A percentile compares a stretch with the other conserved stretches of the same genome.
Evolutionary conservation across 768 basidiomycete species (phyloP).

Genomic region (Amanita brunnescens): DNA sequence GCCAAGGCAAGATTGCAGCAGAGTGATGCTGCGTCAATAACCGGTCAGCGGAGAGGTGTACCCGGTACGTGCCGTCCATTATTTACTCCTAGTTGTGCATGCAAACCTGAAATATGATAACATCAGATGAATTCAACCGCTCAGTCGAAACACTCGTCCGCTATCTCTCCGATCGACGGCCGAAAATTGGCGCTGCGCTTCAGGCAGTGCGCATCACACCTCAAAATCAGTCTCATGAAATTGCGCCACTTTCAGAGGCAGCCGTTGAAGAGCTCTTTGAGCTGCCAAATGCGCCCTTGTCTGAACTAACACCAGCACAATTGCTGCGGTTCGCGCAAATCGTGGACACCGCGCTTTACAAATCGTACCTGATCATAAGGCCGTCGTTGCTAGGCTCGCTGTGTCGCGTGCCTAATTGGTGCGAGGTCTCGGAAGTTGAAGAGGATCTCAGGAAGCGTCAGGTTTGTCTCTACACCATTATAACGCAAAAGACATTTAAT

Average conservation of each 20-base stretch:
- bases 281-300: constrained; percentile 68
- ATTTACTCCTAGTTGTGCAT: background rate
- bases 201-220: constrained; percentile 60
- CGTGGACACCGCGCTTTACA: constrained; percentile 92
- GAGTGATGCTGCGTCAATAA: constrained; percentile 51
- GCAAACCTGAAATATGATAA: background rate
- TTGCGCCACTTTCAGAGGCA: constrained; percentile 62
- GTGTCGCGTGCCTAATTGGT: constrained; percentile 93
- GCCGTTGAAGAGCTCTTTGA: constrained; percentile 69
- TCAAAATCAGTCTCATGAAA: constrained; percentile 54
- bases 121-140: constrained; percentile 48
- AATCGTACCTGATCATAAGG: constrained; percentile 77
- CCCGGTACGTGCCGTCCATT: constrained; percentile 21
- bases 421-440: constrained; percentile 91
- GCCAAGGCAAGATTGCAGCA: background rate
- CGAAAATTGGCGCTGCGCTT: constrained; percentile 75
- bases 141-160: constrained; percentile 85
- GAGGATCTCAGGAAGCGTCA: constrained; percentile 72
- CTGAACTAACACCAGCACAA: constrained; percentile 71
- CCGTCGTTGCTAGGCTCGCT: constrained; percentile 78
- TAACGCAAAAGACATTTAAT: background rate
- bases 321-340: constrained; percentile 86
- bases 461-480: constrained; percentile 33
- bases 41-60: constrained; percentile 23
- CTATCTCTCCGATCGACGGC: constrained; percentile 85